Evolutionary conservation across 2,329 filamentous ascomycete genomes (phyloP), one percentile per base, ranked within the genome.

Genomic region (Alternaria tenuissima): DNA sequence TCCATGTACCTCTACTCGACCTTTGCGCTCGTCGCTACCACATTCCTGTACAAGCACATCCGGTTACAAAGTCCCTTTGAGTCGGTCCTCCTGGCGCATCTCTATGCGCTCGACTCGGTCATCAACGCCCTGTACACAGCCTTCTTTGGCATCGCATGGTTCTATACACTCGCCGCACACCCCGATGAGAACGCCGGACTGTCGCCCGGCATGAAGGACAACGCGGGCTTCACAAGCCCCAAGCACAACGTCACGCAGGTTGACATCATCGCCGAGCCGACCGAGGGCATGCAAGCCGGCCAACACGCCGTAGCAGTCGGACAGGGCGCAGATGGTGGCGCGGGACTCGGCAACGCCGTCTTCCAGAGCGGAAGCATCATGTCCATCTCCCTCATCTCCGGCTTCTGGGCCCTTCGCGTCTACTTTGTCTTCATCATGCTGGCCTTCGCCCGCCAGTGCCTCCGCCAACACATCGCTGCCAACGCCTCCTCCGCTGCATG

Each of bases 1-100:
- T 91, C 91, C 59, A 95, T 96, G 85, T 97, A 97, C 84, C 85
- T 96, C 49, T 96, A 96, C 84, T 95, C 91, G 26, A 85, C 95
- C 62, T 70, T 87, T 64, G 86, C 91, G 28, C 87, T 97, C 65
- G 82, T 85, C 65, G 80, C 91, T 46, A 86, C 92, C 67, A 84
- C 87, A 52, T 86, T 88, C 71, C 88, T 96, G 48, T 86, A 91
- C 72, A 91, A 91, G 49, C 90, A 95, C 76, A 92, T 97, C 76
- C 89, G 91, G 65, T 86, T 87, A 70, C 90, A 92, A 72, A 89
- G 86, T 30, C 91, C 93, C 1, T 87, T 97, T 57, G 89, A 96
- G 73, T 91, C 89, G 69, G 84, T 97, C 26, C 87, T 88, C 3
- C 87, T 97, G 53, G 92, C 93, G 4, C 96, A 92, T 86, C 84